These are phyloP conservation scores for Tolypocladium tropicale DNA, from an alignment of 2,329 filamentous ascomycete genomes.

Conservation along the genomic window DNA sequence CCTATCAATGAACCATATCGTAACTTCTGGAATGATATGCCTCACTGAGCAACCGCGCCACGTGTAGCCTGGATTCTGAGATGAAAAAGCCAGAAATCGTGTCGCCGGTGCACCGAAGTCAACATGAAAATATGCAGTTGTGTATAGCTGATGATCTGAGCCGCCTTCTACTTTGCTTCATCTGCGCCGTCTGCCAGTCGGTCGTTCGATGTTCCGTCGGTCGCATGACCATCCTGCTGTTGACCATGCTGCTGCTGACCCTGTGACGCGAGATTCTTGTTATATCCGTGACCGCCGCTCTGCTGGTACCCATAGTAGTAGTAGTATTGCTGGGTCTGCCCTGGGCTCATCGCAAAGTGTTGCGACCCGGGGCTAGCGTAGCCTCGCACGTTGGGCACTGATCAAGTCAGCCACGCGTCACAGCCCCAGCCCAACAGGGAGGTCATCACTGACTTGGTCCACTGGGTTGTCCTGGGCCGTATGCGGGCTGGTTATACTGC, in stretches of 20 bases:
- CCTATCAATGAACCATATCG: constrained; percentile 7
- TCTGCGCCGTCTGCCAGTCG: constrained; percentile 29
- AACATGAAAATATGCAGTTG: constrained; percentile 6
- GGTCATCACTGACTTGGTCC: constrained; percentile 57
- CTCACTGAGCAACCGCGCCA: constrained; percentile 3
- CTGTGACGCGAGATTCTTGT: constrained; percentile 39
- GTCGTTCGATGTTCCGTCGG: constrained; percentile 20
- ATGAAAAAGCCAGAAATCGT: constrained; percentile 12
- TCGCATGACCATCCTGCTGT: constrained; percentile 23
- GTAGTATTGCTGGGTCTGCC: constrained; percentile 56
- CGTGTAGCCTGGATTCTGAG: constrained; percentile 8
- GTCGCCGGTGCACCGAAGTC: constrained; percentile 11
- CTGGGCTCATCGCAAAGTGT: constrained; percentile 56
- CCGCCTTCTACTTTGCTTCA: constrained; percentile 30
- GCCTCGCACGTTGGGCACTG: constrained; percentile 50
- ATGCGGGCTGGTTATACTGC: constrained; percentile 67
- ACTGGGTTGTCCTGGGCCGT: constrained; percentile 54
- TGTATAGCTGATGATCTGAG: constrained; percentile 4
- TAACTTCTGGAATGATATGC: constrained; percentile 5
- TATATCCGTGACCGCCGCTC: constrained; percentile 45
- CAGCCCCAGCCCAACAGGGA: constrained; percentile 2
- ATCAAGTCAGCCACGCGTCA: constrained; percentile 25
- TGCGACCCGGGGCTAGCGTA: constrained; percentile 50
- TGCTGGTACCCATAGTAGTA: constrained; percentile 48
- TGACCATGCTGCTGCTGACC: constrained; percentile 30